phyloP scores from a whole-genome alignment of 345 rosid genomes.

The Populus davidiana region DNA sequence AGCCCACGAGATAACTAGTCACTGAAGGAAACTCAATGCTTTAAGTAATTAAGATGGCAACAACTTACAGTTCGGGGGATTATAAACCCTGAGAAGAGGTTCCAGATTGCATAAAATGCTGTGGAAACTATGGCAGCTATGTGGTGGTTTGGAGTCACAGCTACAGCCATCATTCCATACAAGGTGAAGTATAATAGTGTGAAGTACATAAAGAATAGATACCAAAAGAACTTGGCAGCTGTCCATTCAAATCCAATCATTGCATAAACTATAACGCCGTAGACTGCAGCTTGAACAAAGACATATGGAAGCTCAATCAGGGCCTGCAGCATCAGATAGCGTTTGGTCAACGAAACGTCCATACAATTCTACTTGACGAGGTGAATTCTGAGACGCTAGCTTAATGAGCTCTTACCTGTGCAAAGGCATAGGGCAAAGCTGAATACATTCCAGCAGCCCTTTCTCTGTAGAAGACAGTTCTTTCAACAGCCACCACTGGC shows the following conservation, averaged over 20 bases:
- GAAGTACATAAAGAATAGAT: conserved; percentile 54
- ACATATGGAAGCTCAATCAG: conserved; percentile 60
- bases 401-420: conserved; percentile 37
- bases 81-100: conserved; percentile 60
- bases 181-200: conserved; percentile 67
- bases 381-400: not conserved
- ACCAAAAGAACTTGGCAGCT: conserved; percentile 56
- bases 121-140: conserved; percentile 51
- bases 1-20: no score
- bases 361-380: not conserved
- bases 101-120: conserved; percentile 52
- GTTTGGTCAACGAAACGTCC: not conserved
- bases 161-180: conserved; percentile 73
- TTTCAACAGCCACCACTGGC: conserved; percentile 66
- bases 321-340: conserved; percentile 31
- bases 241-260: conserved; percentile 70
- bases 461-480: conserved; percentile 76
- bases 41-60: not conserved
- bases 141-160: conserved; percentile 63
- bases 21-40: not conserved
- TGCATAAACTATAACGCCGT: conserved; percentile 51
- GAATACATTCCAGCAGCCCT: conserved; percentile 87
- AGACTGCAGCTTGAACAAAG: conserved; percentile 41
- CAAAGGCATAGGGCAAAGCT: conserved; percentile 67
- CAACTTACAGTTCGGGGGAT: conserved; percentile 54